Evolutionary conservation across 2,329 filamentous ascomycete species (phyloP), one percentile per base, ranked within the genome.

Genomic region (Macroventuria anomochaeta): DNA sequence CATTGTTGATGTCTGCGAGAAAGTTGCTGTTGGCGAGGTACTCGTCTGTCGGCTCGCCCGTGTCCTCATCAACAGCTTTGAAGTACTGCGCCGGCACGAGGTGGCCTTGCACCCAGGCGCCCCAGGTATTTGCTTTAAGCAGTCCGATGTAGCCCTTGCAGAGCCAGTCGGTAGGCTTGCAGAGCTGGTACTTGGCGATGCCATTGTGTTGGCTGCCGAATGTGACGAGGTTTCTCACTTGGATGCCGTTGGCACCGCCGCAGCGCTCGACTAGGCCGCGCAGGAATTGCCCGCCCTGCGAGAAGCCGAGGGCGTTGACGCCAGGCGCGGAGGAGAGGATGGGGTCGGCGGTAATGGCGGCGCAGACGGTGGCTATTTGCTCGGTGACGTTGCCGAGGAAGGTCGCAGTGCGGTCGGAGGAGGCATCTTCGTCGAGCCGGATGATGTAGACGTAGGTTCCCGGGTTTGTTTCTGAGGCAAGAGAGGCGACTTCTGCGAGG

Each of bases 71-170:
- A 2, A 75, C 84, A 61, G 93, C 85, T 46, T 93, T 88, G 80
- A 89, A 97, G 79, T 99, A 99, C 79, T 99, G 95, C 26, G 95
- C 93, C 0, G 95, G 95, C 3, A 99, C 90, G 7, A 97, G 81
- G 15, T 85, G 84, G 44, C 79, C 81, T 80, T 97, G 95, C 5
- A 95, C 90, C 64, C 88, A 88, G 21, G 76, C 70, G 32, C 85
- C 85, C 91, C 92, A 99, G 2, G 89, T 91, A 67, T 93, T 93
- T 36, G 85, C 85, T 54, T 86, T 85, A 46, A 99, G 79, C 36
- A 97, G 78, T 0, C 86, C 87, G 77, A 93, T 89, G 38, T 91
- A 91, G 21, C 85, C 86, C 57, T 87, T 86, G 78, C 95, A 99
- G 3, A 96, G 71, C 80, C 88, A 89, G 75, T 99, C 93, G 6